Evolutionary conservation across 208 protist genomes (phyloP), one percentile per base, ranked within the genome.

Genomic region (Lotmaria passim): DNA sequence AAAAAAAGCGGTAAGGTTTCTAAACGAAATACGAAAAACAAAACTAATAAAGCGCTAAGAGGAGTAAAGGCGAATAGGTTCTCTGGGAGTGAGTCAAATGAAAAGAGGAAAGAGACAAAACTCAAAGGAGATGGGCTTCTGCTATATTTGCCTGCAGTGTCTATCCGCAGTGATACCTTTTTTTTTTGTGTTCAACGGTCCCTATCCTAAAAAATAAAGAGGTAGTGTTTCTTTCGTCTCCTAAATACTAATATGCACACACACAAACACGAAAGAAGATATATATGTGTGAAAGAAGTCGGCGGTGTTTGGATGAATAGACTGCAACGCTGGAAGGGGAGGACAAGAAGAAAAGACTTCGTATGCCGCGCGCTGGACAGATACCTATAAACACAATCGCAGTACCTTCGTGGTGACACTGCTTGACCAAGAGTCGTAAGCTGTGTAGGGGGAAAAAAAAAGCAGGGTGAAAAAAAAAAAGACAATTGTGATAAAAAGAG

Each of bases 381-480:
- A 23, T 15, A 46, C 8, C n/a, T 26, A 46, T 19, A 47, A 19
- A 47, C 17, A 43, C n/a, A 58, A 28, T 38, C 52, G 43, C 33
- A 47, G 14, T n/a, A 24, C 34, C 7, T 11, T 30, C 23, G 36
- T 30, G 12, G 21, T 36, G 46, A n/a, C 55, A 33, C 55, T 47
- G 55, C 55, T 46, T 43, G 34, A 21, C 28, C 36, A 46, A 23
- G 17, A 60, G 55, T 60, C 34, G 23, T 17, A 47, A 47, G 36
- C 55, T 60, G n/a, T n/a, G n/a, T n/a, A n/a, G n/a, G n/a, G n/a
- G n/a, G 7, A 43, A 43, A 10, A 24, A 26, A 58, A 3, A 58
- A 34, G 12, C 3, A 58, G 10, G 31, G 19, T n/a, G 5, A 46
- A 28, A 33, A 44, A 31, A 19, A 31, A 4, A 60, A 17, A 60